A percentile compares a stretch with the other conserved stretches of the same genome.
Conservation (phyloP, 441 rosid species). For the Theobroma grandiflorum region DNA sequence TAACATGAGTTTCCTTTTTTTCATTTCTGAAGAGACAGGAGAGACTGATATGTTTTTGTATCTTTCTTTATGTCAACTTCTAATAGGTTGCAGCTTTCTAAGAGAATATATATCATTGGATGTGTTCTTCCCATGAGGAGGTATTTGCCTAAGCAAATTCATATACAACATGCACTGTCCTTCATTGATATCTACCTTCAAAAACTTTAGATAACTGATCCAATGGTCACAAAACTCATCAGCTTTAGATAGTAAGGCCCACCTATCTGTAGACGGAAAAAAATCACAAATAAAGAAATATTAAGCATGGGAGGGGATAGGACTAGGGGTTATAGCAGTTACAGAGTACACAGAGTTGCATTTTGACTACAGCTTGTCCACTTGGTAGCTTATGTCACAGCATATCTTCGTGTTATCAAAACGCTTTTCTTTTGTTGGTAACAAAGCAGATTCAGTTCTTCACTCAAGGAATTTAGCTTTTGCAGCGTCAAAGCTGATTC, state of each 20-base stretch:
- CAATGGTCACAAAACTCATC: constrained; percentile 11
- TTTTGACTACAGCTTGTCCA: neutral
- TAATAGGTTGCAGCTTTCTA: constrained; percentile 19
- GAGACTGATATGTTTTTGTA: constrained; percentile 20
- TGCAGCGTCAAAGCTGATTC: constrained; percentile 6
- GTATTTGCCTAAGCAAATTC: neutral
- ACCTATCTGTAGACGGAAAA: neutral
- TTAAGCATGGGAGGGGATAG: neutral
- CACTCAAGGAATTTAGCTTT: constrained; percentile 1
- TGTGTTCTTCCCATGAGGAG: neutral
- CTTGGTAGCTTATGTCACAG: constrained; percentile 10
- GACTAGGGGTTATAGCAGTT: too few species aligned
- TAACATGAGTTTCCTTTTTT: neutral
- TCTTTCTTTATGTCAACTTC: neutral
- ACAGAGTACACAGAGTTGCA: neutral
- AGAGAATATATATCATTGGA: constrained; percentile 16
- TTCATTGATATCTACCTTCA: neutral
- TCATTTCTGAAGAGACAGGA: constrained; percentile 25
- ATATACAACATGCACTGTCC: neutral
- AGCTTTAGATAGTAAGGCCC: neutral
- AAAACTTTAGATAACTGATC: neutral
- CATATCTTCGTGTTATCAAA: neutral
- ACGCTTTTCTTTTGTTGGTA: neutral
- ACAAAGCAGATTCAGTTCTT: constrained; percentile 24
- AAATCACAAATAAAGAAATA: neutral